Percentiles rank a stretch among this genome's conserved stretches.
Conservation (phyloP, 106 monocot genomes). For the Apostasia shenzhenica region DNA sequence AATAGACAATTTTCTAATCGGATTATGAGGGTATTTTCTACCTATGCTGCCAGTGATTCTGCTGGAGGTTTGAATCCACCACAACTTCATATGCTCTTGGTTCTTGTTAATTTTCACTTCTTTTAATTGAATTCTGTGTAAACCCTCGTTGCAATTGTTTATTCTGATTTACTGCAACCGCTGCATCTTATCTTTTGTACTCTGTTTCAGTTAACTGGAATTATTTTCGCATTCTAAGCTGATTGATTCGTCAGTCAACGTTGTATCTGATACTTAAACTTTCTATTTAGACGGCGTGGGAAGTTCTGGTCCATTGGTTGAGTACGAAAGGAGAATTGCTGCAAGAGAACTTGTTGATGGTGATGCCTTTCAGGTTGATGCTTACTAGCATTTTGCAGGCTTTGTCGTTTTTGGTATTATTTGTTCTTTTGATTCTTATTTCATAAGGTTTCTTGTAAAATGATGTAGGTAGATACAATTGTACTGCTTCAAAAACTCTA, state of each 20-base stretch:
- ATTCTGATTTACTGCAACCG: background rate
- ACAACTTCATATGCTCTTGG: background rate
- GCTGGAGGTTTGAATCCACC: conserved; percentile 19
- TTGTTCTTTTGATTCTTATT: background rate
- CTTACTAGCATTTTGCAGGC: background rate
- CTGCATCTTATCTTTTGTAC: background rate
- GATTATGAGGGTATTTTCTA: conserved; percentile 9
- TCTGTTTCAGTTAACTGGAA: background rate
- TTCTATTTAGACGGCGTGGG: conserved; percentile 15
- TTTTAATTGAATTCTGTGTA: too few relatives aligned
- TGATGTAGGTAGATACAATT: conserved; percentile 54
- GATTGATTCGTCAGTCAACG: background rate
- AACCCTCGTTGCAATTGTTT: background rate
- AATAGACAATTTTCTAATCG: background rate
- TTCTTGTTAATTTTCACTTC: background rate
- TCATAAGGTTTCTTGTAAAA: background rate
- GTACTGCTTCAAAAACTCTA: conserved; percentile 58
- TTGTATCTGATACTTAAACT: background rate
- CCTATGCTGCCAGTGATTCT: conserved; percentile 9
- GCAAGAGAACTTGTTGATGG: conserved; percentile 82
- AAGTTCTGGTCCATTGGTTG: conserved; percentile 61
- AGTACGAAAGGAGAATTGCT: conserved; percentile 81
- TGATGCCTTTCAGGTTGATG: conserved; percentile 64
- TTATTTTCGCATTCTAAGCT: background rate
- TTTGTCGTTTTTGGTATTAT: conserved; percentile 1